Conservation (phyloP, 257 asterid species). For the Solanum dulcamara region DNA sequence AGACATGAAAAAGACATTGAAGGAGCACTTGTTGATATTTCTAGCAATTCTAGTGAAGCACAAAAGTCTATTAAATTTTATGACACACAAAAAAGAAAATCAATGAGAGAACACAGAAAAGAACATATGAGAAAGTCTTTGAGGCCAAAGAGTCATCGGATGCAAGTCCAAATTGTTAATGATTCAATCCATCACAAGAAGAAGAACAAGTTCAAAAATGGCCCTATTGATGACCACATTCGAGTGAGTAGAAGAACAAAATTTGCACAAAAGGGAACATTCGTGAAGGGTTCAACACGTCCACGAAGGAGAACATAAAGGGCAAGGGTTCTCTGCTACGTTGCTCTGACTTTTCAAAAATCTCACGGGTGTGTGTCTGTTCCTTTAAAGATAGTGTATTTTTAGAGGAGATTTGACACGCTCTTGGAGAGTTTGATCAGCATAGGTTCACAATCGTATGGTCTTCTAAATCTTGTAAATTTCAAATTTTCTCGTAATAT, state of each 20-base stretch:
- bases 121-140: constrained; percentile 45
- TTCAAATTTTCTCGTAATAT: not conserved
- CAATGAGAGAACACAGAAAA: constrained; percentile 18
- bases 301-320: constrained; percentile 5
- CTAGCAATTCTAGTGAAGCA: constrained; percentile 14
- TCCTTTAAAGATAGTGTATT: not conserved
- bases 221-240: constrained; percentile 36
- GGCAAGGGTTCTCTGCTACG: not conserved
- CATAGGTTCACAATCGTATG: not conserved
- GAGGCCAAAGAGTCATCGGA: constrained; percentile 45
- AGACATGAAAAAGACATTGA: constrained; percentile 27
- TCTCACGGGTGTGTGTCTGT: not conserved
- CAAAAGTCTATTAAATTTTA: constrained; percentile 8
- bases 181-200: constrained; percentile 9
- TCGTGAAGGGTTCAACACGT: constrained; percentile 9
- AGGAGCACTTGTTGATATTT: not conserved
- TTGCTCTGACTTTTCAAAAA: not conserved
- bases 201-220: constrained; percentile 3
- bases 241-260: constrained; percentile 38
- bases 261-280: constrained; percentile 27
- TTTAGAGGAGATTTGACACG: too few species aligned
- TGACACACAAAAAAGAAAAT: not conserved
- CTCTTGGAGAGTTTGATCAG: not conserved
- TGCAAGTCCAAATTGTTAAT: constrained; percentile 17
- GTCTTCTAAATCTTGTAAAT: not conserved